Base-by-base conservation (phyloP, 2,329 filamentous ascomycete species). In the Cladophialophora carrionii region DNA sequence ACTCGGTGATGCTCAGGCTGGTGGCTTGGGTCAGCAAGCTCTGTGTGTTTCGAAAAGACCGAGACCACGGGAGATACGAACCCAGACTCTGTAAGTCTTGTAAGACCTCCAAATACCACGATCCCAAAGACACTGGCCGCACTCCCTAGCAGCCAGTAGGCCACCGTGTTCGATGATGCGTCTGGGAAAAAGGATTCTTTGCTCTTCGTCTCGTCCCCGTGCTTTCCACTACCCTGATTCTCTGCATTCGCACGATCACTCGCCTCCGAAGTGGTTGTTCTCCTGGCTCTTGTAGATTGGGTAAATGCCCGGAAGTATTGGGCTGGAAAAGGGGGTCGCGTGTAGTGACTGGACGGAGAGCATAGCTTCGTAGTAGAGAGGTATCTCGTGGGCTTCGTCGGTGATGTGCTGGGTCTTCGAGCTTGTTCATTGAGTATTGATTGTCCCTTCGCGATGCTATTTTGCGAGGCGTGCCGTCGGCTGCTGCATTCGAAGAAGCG, bases 1-100 rank as follows among this genome's bases (percentile, higher is more conserved):
- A 99, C 90, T 99, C 95, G 69, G 95, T 99, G 73, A 99, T 99
- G 76, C 93, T 97, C 71, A 99, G 84, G 53, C 94, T 96, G 71
- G 68, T 52, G n/a, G 12, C 46, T 31, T 46, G 32, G 20, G 48
- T 60, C 57, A 60, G 57, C 37, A 60, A 14, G 32, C 46, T 37
- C 46, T 53, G 20, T 31, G 17, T 24, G 14, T 32, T n/a, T 31
- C 10, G 26, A 51, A 12, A 32, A 57, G 54, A 10, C 29, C 29
- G 43, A n/a, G 12, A 46, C 1, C 17, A 26, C 22, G 41, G 17
- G n/a, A 7, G 14, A 31, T 57, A 58, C 54, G 31, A 62, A 96
- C 92, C 92, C 95, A 71, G 95, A 99, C 80, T 99, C 95, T 3
- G 95, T 99, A 71, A 99, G 83, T 65, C 95, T 85, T 32, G 95